Percentiles rank a stretch among this genome's conserved stretches.
Evolutionary conservation across 208 protist species (phyloP).

Genomic region (Wallacemonas collosoma): DNA sequence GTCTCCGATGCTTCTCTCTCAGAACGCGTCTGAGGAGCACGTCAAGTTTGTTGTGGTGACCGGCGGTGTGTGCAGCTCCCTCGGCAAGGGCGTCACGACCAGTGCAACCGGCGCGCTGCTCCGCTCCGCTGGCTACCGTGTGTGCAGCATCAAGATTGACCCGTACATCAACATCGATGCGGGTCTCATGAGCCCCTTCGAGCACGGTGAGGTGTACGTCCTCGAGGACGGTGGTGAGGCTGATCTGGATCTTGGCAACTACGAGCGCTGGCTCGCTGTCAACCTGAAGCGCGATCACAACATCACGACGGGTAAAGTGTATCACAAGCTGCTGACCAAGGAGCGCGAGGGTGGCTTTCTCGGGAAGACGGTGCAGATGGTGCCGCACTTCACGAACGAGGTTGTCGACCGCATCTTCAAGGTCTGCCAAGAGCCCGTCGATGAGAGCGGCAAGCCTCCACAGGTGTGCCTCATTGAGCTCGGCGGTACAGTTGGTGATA

Average conservation of each 20-base stretch:
- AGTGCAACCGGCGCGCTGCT: conserved; percentile 86
- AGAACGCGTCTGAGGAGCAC: conserved; percentile 32
- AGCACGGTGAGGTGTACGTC: conserved; percentile 99
- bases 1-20: conserved; percentile 65
- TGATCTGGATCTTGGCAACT: conserved; percentile 99
- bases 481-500: conserved; percentile 98
- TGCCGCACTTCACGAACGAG: conserved; percentile 95
- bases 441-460: conserved; percentile 67
- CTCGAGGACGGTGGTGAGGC: conserved; percentile 98
- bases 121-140: conserved; percentile 86
- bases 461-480: conserved; percentile 99
- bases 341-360: conserved; percentile 98
- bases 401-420: conserved; percentile 87
- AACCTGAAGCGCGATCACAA: conserved; percentile 96
- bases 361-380: conserved; percentile 99
- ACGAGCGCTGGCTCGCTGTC: conserved; percentile 98
- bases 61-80: conserved; percentile 98
- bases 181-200: conserved; percentile 94
- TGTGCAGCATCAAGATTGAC: conserved; percentile 99
- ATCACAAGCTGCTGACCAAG: conserved; percentile 95
- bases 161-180: conserved; percentile 99
- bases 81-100: conserved; percentile 97
- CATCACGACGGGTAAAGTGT: conserved; percentile 99
- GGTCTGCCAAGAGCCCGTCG: conserved; percentile 89
- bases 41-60: conserved; percentile 97